Base-by-base conservation (phyloP, 139 green algal genomes). In the Chlorella sp. region DNA sequence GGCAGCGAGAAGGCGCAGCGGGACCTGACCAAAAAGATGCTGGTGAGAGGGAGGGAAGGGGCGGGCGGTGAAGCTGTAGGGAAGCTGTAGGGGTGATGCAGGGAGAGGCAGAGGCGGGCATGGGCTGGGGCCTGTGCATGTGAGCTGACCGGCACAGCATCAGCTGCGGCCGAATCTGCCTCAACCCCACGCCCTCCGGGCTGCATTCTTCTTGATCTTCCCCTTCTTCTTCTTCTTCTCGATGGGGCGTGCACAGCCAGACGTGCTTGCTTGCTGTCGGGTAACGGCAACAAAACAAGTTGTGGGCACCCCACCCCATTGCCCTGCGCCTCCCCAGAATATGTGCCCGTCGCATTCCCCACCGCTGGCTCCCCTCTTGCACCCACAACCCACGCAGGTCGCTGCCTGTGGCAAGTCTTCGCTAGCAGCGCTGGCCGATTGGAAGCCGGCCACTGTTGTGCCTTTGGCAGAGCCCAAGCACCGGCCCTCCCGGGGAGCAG, bases 1-100 rank as follows among this genome's bases (percentile, higher is more conserved):
- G 32, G 37, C 42, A 85, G 68, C 68, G 96, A 97, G n/a, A 97
- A 97, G 91, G 93, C 96, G 53, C 94, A 97, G 92, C 92, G 95
- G 0, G 39, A 60, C 26, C 53, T 95, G 34, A 95, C 97, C 84
- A 96, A 95, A 82, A 90, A 92, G 68, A 92, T 98, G 71, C 93
- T 97, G 40, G 73, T 91, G 86, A 36, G 86, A 36, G 66, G 37
- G 3, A 39, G 0, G 2, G 66, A 12, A 32, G 37, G 5, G 12
- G 83, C 15, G 36, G 60, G 60, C 15, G 60, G 60, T 18, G 15
- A n/a, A n/a, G n/a, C n/a, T n/a, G n/a, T n/a, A n/a, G n/a, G n/a
- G n/a, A n/a, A n/a, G n/a, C n/a, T n/a, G n/a, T n/a, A n/a, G 48
- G 48, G 48, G 48, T 57, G 48, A 9, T 57, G 48, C n/a, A n/a